phyloP scores from a whole-genome alignment of 495 filamentous ascomycete species.

The Talaromyces thailandensis region DNA sequence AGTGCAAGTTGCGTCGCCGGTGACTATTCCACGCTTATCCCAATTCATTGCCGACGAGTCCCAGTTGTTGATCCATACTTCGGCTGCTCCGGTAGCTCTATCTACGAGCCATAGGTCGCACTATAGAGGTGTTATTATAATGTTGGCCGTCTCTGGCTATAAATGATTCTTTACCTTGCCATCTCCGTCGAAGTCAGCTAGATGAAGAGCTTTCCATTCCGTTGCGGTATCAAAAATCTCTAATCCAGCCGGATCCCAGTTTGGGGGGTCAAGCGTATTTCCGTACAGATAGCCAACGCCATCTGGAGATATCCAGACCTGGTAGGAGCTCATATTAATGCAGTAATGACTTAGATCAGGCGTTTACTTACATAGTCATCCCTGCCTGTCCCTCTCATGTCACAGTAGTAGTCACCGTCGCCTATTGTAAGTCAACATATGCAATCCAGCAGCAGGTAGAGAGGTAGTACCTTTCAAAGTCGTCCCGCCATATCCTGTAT shows the following conservation, averaged over 20 bases:
- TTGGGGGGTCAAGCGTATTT: slow-evolving; percentile 6
- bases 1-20: slow-evolving; percentile 9
- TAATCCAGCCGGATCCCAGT: slow-evolving; percentile 6
- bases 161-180: slow-evolving; percentile 5
- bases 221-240: slow-evolving; percentile 9
- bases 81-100: slow-evolving; percentile 8
- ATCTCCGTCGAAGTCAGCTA: slow-evolving; percentile 20
- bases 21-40: slow-evolving; percentile 3
- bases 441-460: too few relatives aligned
- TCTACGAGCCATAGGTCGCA: slow-evolving; percentile 19
- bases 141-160: neutral
- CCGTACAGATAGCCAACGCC: slow-evolving; percentile 7
- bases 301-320: slow-evolving; percentile 3
- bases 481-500: slow-evolving; percentile 10
- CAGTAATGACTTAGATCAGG: neutral
- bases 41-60: neutral
- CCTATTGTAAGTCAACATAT: neutral
- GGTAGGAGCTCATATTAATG: neutral
- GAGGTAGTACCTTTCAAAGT: slow-evolving; percentile 1
- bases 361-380: neutral
- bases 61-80: slow-evolving; percentile 16
- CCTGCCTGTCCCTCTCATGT: neutral
- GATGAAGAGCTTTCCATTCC: slow-evolving; percentile 16
- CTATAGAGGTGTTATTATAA: neutral
- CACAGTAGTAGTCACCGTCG: neutral